Evolutionary conservation across 225 moss, liverwort and hornwort genomes (phyloP).

Genomic region (Pseudoscleropodium purum): DNA sequence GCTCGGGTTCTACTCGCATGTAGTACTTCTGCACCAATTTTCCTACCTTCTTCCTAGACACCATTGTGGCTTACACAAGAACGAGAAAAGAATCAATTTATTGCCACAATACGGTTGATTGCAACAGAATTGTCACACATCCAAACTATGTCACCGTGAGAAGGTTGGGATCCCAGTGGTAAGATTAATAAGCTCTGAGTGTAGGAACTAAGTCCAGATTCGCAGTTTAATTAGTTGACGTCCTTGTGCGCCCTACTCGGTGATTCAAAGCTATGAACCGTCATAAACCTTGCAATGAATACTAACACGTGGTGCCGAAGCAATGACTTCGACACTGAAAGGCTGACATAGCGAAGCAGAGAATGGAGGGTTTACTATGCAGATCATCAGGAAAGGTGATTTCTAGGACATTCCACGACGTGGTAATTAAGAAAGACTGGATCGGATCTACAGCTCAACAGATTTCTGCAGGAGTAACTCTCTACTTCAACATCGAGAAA

Average conservation of each 20-base stretch:
- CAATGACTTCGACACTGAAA: not conserved
- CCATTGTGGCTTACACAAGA: not conserved
- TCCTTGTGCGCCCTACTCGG: not conserved
- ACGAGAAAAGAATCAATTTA: not conserved
- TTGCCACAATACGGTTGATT: not conserved
- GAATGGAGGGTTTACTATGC: not conserved
- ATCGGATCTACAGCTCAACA: not conserved
- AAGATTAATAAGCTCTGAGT: not conserved
- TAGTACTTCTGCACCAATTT: slow-evolving; percentile 29
- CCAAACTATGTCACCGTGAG: not conserved
- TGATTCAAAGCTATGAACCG: not conserved
- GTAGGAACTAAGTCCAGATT: not conserved
- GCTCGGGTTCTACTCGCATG: slow-evolving; percentile 12
- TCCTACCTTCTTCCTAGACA: slow-evolving; percentile 10
- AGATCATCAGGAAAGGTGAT: slow-evolving; percentile 11
- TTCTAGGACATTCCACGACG: not conserved
- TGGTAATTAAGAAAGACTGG: not conserved
- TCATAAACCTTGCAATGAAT: not conserved
- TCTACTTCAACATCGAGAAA: not conserved
- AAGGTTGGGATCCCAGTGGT: not conserved
- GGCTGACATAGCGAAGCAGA: not conserved
- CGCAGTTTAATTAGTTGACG: not conserved
- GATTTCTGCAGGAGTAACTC: not conserved
- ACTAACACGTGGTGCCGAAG: not conserved
- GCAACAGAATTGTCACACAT: not conserved